Evolutionary conservation across 768 basidiomycete genomes (phyloP), one percentile per base, ranked within the genome.

Genomic region (Mycena rebaudengoi): DNA sequence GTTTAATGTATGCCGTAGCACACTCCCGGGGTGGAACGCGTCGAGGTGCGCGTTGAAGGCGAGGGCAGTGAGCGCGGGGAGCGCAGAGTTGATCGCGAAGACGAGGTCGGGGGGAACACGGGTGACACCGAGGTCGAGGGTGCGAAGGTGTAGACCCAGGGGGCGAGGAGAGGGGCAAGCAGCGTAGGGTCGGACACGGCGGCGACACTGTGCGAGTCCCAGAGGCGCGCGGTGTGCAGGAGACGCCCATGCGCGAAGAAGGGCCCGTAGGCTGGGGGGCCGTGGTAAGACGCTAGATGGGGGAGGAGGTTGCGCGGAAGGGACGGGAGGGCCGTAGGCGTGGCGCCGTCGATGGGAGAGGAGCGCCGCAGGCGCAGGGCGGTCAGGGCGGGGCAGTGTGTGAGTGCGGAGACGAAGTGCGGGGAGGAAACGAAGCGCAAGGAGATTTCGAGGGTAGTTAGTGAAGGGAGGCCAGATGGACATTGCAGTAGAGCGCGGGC

Each of bases 31-130:
- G n/a, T 70, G 60, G 45, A 66, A 70, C 2, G 64, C 59, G 12
- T 68, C 67, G 37, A 71, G 61, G 41, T 71, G 71, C 23, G 64
- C 57, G 45, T 71, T 71, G 39, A 74, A 41, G 1, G 66, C 44
- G 20, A 72, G 69, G 11, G 45, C 57, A 35, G 48, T 57, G 23
- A 70, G 57, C 12, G 54, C 51, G 30, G 70, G 69, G n/a, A 71
- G 45, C 16, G 43, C 28, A 12, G 55, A 57, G 11, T 44, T 44
- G 6, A 74, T 60, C 5, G 55, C 30, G 20, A 51, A 55, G 25
- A 74, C 60, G 21, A 74, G 66, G 4, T 51, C 30, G 12, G 23
- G 11, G 10, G 71, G 60, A n/a, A 74, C 30, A 29, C 49, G 52
- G 3, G 65, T 65, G 16, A 69, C 60, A 6, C 70, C 65, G 28